A percentile compares a stretch with the other conserved stretches of the same genome.
phyloP scores from a whole-genome alignment of 352 stramenopile genomes.

The Phytophthora pluvialis region DNA sequence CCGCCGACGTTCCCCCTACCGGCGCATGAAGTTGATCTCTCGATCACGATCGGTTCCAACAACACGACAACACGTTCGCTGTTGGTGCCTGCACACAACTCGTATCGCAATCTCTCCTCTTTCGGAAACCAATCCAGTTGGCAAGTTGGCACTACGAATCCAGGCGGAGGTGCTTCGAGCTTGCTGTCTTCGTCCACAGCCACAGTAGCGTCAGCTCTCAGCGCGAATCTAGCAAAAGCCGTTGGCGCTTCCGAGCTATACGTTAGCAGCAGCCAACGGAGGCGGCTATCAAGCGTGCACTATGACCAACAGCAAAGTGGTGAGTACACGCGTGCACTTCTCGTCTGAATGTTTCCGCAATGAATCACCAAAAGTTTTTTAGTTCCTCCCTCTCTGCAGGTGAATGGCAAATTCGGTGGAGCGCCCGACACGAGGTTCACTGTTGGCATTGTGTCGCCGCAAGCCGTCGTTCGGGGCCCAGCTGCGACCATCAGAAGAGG shows the following conservation, averaged over 20 bases:
- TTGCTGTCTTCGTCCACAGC: constrained; percentile 40
- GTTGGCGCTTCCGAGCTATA: constrained; percentile 34
- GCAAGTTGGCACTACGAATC: constrained; percentile 25
- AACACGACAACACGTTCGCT: constrained; percentile 59
- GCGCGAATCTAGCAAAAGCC: constrained; percentile 26
- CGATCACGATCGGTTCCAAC: constrained; percentile 52
- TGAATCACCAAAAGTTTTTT: constrained; percentile 5
- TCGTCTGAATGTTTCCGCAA: background rate
- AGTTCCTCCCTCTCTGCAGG: constrained; percentile 26
- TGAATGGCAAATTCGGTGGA: constrained; percentile 22
- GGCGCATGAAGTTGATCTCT: constrained; percentile 47
- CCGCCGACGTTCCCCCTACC: constrained; percentile 42
- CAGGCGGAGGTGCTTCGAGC: background rate
- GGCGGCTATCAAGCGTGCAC: constrained; percentile 57
- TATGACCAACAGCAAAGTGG: constrained; percentile 57
- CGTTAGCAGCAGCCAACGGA: constrained; percentile 41
- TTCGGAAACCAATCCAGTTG: constrained; percentile 28
- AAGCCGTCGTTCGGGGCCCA: constrained; percentile 49
- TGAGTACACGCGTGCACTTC: constrained; percentile 17
- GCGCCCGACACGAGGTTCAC: constrained; percentile 29
- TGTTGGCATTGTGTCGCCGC: constrained; percentile 54
- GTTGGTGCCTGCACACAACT: constrained; percentile 25
- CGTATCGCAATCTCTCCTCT: constrained; percentile 22
- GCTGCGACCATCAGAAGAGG: constrained; percentile 37
- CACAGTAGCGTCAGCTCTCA: constrained; percentile 58